Base-by-base conservation (phyloP, 2,329 filamentous ascomycete species). In the Raffaelea albimanens region DNA sequence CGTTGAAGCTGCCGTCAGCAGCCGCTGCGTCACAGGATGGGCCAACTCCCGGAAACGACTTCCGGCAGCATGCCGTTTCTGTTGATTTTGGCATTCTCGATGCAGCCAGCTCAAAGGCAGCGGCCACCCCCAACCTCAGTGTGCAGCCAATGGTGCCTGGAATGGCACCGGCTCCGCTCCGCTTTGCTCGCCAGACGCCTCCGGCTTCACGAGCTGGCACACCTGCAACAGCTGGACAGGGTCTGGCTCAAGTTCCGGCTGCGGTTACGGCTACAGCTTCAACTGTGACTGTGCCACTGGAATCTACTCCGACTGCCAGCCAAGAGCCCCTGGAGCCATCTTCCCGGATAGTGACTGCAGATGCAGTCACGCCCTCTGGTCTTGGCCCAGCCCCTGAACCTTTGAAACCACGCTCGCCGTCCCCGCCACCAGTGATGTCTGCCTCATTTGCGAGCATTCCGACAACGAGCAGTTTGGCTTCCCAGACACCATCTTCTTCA, bases 371-470 rank as follows among this genome's bases (percentile, higher is more conserved):
- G 25, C 7, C 25, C 7, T 29, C 25, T 29, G 43, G 46, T 16
- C 46, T 13, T 29, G 43, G 46, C 11, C 46, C 44, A 13, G 34
- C 46, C 3, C 49, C 49, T 1, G 44, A 43, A 2, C 49, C 49
- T 10, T 20, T 46, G 8, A 33, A 46, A 13, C 44, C 49, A 9
- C 31, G 25, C 23, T 51, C 49, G 19, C 44, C 46, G 3, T 44
- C 43, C 5, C 33, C 14, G 2, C 23, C 40, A 16, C 19, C 44
- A 4, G 21, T 29, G 25, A 29, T 29, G 25, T 29, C 25, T 7
- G 25, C 25, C 25, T 29, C 25, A 13, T 29, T 29, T 29, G 25
- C 25, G 25, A 29, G 25, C 25, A 29, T 13, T 13, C 25, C 13
- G 7, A 7, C 25, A 13, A 13, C 25, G 13, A 29, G 25, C 25